Conservation (phyloP, 2,329 filamentous ascomycete genomes). For the Aspergillus transmontanensis region DNA sequence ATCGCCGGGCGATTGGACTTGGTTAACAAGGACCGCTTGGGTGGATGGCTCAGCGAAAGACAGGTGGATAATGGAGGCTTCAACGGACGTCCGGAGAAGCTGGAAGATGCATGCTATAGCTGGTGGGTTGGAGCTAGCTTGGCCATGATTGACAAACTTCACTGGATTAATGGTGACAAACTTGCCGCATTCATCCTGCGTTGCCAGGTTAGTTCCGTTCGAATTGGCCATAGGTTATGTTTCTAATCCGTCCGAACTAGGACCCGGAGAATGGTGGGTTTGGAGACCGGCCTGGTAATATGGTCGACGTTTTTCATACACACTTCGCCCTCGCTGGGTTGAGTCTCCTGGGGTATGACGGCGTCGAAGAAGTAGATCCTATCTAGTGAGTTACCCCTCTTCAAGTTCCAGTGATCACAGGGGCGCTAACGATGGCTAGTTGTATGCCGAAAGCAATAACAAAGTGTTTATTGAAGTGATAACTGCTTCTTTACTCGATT, state of each 20-base stretch:
- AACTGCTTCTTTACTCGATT: background rate
- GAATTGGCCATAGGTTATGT: background rate
- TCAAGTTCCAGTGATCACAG: background rate
- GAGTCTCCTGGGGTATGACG: conserved; percentile 77
- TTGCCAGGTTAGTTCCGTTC: conserved; percentile 64
- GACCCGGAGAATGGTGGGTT: conserved; percentile 83
- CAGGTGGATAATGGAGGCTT: conserved; percentile 85
- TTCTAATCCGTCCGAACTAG: conserved; percentile 35
- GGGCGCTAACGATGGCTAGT: conserved; percentile 35
- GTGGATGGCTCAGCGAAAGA: conserved; percentile 88
- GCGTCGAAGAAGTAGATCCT: conserved; percentile 79
- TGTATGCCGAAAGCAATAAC: conserved; percentile 74
- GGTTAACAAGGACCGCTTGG: conserved; percentile 79
- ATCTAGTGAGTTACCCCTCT: conserved; percentile 66
- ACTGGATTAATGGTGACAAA: conserved; percentile 89
- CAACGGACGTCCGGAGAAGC: conserved; percentile 92
- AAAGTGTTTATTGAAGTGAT: conserved; percentile 54
- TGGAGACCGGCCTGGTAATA: conserved; percentile 85
- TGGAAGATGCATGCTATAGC: conserved; percentile 96
- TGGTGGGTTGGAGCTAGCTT: conserved; percentile 98
- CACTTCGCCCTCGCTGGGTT: conserved; percentile 85
- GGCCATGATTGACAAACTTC: conserved; percentile 80
- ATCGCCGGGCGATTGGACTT: conserved; percentile 82
- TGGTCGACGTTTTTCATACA: conserved; percentile 98
- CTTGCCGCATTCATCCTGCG: conserved; percentile 79